Conservation (phyloP, 257 asterid species). For the Prunella vulgaris region DNA sequence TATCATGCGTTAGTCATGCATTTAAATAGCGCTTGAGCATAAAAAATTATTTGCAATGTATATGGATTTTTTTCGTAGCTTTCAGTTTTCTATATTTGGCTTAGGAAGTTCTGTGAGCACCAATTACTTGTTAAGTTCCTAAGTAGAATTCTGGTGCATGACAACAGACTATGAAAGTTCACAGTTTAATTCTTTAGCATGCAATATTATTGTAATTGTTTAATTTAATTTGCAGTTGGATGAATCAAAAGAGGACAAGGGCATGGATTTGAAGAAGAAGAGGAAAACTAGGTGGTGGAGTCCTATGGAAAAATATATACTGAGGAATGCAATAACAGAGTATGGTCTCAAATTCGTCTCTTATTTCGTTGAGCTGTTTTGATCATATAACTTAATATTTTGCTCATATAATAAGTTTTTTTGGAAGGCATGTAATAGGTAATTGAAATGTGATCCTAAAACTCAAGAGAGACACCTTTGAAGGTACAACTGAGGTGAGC, state of each 20-base stretch:
- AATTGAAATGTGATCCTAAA: slow-evolving; percentile 60
- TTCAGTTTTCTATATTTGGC: background rate
- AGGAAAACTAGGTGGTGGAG: slow-evolving; percentile 60
- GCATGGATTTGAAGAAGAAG: slow-evolving; percentile 38
- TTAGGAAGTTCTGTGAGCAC: background rate
- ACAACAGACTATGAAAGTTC: no score
- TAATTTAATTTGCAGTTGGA: slow-evolving; percentile 54
- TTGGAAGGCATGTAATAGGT: slow-evolving; percentile 62
- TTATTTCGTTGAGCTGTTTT: background rate
- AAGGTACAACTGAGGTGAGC: slow-evolving; percentile 67
- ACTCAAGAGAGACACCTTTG: slow-evolving; percentile 38
- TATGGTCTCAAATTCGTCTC: slow-evolving; percentile 28
- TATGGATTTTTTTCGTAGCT: background rate
- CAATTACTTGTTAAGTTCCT: background rate
- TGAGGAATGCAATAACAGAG: slow-evolving; percentile 64
- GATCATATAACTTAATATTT: background rate
- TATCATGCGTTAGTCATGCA: no score
- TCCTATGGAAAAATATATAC: slow-evolving; percentile 59
- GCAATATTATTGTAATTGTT: no score
- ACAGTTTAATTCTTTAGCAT: no score
- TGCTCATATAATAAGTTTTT: no score
- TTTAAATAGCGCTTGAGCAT: background rate
- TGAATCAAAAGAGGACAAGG: slow-evolving; percentile 30
- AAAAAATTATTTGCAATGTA: no score
- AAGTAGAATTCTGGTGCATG: background rate